phyloP scores from a whole-genome alignment of 2,329 filamentous ascomycete genomes.

The Sarocladium brachiariae region DNA sequence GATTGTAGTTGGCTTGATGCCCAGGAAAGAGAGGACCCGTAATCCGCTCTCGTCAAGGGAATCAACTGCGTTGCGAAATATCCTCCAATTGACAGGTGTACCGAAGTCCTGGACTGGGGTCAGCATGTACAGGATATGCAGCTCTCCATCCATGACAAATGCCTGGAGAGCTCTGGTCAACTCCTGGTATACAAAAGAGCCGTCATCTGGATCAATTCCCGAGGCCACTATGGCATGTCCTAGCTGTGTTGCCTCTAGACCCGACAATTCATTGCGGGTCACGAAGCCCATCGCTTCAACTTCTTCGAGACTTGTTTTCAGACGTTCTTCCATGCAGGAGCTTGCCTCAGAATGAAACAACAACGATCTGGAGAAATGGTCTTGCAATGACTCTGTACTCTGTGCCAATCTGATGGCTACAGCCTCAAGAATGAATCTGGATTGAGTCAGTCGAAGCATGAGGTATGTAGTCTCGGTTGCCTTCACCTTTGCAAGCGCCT shows the following conservation, averaged over 20 bases:
- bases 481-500: conserved; percentile 57
- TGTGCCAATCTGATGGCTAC: conserved; percentile 63
- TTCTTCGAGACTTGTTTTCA: conserved; percentile 53
- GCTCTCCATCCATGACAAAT: conserved; percentile 75
- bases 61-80: conserved; percentile 66
- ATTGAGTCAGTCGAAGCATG: conserved; percentile 8
- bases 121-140: conserved; percentile 73
- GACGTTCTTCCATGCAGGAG: conserved; percentile 42
- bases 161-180: conserved; percentile 59
- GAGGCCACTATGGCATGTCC: conserved; percentile 68
- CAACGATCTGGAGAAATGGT: conserved; percentile 63
- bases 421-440: conserved; percentile 63
- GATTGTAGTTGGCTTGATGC: conserved; percentile 59
- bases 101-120: conserved; percentile 59
- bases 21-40: conserved; percentile 60
- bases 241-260: conserved; percentile 55
- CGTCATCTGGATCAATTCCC: conserved; percentile 66
- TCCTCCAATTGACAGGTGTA: conserved; percentile 60
- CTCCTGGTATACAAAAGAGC: conserved; percentile 65
- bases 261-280: conserved; percentile 37
- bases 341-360: conserved; percentile 50
- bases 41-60: conserved; percentile 63
- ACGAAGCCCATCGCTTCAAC: conserved; percentile 51
- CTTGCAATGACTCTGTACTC: conserved; percentile 55
- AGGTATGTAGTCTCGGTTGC: background rate